phyloP scores from a whole-genome alignment of 306 rosid genomes.

The Pyrus betulifolia region DNA sequence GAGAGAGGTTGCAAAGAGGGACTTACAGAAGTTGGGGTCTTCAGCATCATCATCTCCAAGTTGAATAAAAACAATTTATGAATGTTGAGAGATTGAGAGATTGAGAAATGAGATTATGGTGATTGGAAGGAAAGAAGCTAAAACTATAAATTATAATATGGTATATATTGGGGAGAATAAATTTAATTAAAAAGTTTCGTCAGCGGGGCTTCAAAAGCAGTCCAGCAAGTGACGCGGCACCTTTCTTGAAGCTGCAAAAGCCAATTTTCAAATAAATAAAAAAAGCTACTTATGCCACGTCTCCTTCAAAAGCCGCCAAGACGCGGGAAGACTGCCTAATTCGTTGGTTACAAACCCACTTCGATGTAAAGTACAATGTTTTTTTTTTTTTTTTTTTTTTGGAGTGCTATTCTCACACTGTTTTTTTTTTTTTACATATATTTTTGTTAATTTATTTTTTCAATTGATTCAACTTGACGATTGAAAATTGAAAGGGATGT shows the following conservation, averaged over 20 bases:
- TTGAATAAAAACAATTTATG: background rate
- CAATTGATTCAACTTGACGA: too few relatives aligned
- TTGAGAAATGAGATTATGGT: background rate
- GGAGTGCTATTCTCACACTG: too few relatives aligned
- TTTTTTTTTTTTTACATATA: too few relatives aligned
- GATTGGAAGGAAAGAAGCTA: background rate
- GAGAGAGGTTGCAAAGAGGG: background rate
- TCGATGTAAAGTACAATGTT: background rate
- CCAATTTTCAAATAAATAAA: background rate
- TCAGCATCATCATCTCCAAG: slow-evolving; percentile 3
- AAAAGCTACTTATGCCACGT: background rate
- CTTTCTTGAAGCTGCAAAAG: slow-evolving; percentile 1
- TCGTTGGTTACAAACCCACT: background rate
- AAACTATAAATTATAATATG: background rate
- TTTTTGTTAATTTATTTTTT: too few relatives aligned
- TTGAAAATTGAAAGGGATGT: rapidly evolving
- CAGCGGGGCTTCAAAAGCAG: background rate
- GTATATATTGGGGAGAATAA: background rate
- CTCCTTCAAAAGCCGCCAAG: background rate
- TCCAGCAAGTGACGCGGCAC: background rate
- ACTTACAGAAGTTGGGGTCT: slow-evolving; percentile 17
- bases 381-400: too few relatives aligned
- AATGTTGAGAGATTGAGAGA: background rate
- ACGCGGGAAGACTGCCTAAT: background rate
- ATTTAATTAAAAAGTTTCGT: background rate